Evolutionary conservation across 192 early-diverging fungal species (phyloP).

Genomic region (Coemansia sp.): DNA sequence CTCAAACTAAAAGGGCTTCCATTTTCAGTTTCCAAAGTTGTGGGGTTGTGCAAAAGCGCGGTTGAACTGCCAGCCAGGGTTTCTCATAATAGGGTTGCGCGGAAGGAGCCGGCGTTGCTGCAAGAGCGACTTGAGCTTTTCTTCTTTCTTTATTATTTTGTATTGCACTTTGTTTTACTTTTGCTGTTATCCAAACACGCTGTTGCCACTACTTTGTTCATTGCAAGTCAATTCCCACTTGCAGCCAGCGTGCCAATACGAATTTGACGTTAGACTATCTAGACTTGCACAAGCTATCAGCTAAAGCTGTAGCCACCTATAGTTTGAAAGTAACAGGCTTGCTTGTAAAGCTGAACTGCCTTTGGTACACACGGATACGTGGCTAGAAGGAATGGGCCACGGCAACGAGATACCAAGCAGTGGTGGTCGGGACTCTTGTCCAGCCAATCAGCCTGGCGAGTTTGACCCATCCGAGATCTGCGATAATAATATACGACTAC

Average conservation of each 20-base stretch:
- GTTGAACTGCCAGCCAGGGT: neutral
- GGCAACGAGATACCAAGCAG: neutral
- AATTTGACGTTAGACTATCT: neutral
- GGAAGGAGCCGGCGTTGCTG: neutral
- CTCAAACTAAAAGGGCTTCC: neutral
- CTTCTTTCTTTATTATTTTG: slow-evolving; percentile 6
- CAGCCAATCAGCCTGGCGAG: neutral
- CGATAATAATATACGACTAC: neutral
- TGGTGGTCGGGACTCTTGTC: neutral
- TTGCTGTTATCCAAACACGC: neutral
- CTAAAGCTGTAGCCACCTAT: neutral
- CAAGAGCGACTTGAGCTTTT: neutral
- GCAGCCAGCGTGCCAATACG: neutral
- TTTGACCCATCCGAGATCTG: neutral
- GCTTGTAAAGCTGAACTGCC: neutral
- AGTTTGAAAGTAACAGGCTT: neutral
- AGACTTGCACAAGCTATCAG: neutral
- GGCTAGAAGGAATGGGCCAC: neutral
- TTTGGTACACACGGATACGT: too few relatives aligned
- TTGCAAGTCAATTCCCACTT: neutral
- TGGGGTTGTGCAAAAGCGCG: neutral
- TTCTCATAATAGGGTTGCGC: neutral
- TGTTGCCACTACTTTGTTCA: neutral
- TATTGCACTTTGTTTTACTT: neutral
- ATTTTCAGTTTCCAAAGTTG: neutral